Evolutionary conservation across 805 yeast genomes (phyloP).

Genomic region (Candida sphagnicola): DNA sequence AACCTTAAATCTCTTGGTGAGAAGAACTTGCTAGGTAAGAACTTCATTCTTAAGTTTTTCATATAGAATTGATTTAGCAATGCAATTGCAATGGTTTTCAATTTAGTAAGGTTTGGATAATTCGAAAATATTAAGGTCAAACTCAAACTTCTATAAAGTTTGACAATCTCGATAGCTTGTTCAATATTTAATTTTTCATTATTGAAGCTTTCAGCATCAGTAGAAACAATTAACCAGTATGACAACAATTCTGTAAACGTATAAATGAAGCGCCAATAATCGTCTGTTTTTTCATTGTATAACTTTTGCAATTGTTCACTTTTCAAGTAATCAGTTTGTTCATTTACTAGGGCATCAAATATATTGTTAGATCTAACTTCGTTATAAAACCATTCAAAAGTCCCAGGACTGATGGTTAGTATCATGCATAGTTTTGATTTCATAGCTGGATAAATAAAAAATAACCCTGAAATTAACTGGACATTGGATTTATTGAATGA

Average conservation of each 20-base stretch:
- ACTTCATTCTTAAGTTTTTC: slow-evolving; percentile 58
- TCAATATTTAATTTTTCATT: slow-evolving; percentile 36
- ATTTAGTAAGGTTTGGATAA: slow-evolving; percentile 8
- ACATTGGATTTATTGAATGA: slow-evolving; percentile 12
- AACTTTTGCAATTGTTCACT: slow-evolving; percentile 8
- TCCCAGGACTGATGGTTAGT: slow-evolving; percentile 37
- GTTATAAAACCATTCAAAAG: slow-evolving; percentile 28
- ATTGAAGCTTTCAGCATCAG: slow-evolving; percentile 55
- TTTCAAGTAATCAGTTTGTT: slow-evolving; percentile 11
- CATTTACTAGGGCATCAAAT: slow-evolving; percentile 10
- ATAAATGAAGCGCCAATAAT: slow-evolving; percentile 37
- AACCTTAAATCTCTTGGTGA: slow-evolving; percentile 25
- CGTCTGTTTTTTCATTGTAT: slow-evolving; percentile 6
- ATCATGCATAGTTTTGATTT: slow-evolving; percentile 39
- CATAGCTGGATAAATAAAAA: slow-evolving; percentile 33
- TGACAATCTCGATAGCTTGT: slow-evolving; percentile 38
- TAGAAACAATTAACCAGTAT: slow-evolving; percentile 62
- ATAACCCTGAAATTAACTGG: slow-evolving; percentile 22
- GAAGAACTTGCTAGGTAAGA: slow-evolving; percentile 57
- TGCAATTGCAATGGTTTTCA: slow-evolving; percentile 39
- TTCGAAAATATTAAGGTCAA: slow-evolving; percentile 45
- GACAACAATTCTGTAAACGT: slow-evolving; percentile 61
- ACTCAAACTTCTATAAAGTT: slow-evolving; percentile 48
- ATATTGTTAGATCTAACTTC: slow-evolving; percentile 17
- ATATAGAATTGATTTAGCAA: slow-evolving; percentile 62